A percentile compares a stretch with the other conserved stretches of the same genome.
Evolutionary conservation across 2,329 filamentous ascomycete species (phyloP).

Genomic region (Claviceps pusilla): DNA sequence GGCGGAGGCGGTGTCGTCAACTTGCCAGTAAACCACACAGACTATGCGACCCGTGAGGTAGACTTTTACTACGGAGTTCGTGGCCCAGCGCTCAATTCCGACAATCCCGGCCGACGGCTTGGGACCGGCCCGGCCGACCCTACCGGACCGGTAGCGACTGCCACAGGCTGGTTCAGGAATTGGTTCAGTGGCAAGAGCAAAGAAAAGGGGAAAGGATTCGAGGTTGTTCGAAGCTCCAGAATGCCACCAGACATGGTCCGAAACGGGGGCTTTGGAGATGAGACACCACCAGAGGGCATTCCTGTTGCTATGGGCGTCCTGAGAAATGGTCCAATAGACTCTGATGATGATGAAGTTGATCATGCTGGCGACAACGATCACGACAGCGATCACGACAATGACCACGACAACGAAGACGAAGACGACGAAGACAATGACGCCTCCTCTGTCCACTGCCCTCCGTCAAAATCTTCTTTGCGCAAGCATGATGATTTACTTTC

Average conservation of each 20-base stretch:
- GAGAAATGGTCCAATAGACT: slow-evolving; percentile 47
- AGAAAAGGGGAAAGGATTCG: slow-evolving; percentile 91
- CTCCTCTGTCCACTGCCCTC: slow-evolving; percentile 12
- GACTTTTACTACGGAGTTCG: slow-evolving; percentile 94
- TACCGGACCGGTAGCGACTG: slow-evolving; percentile 76
- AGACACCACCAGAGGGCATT: slow-evolving; percentile 51
- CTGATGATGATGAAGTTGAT: slow-evolving; percentile 31
- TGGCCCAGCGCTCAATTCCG: slow-evolving; percentile 72
- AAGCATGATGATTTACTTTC: slow-evolving; percentile 25
- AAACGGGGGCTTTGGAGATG: slow-evolving; percentile 41
- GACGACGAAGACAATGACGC: slow-evolving; percentile 26
- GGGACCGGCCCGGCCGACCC: slow-evolving; percentile 93
- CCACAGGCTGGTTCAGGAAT: slow-evolving; percentile 74
- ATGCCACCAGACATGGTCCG: slow-evolving; percentile 60
- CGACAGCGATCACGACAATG: neutral
- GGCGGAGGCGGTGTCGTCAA: slow-evolving; percentile 10
- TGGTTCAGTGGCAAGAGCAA: slow-evolving; percentile 75
- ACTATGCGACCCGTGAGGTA: slow-evolving; percentile 87
- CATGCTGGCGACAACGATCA: slow-evolving; percentile 26
- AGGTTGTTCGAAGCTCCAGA: slow-evolving; percentile 80
- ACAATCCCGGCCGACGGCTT: slow-evolving; percentile 65
- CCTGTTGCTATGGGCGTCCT: slow-evolving; percentile 48
- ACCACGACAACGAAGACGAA: slow-evolving; percentile 25
- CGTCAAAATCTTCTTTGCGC: slow-evolving; percentile 12
- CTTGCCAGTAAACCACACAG: slow-evolving; percentile 46